Evolutionary conservation across 2,329 filamentous ascomycete species (phyloP).

Genomic region (Beauveria varroae): DNA sequence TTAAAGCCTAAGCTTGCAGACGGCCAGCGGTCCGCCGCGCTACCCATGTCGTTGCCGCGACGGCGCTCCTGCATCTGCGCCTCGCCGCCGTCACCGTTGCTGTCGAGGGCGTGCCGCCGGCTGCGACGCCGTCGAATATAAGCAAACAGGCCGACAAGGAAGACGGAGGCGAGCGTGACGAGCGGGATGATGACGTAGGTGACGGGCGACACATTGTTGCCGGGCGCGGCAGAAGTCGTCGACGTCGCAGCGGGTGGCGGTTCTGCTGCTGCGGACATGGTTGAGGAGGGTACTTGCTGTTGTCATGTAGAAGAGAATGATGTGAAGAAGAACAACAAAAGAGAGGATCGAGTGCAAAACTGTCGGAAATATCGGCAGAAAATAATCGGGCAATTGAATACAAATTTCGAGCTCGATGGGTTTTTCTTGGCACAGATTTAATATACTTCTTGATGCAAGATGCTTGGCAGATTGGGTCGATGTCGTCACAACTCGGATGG

Average conservation of each 20-base stretch:
- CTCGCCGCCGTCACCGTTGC: not conserved
- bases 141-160: constrained; percentile 31
- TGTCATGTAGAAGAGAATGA: not conserved
- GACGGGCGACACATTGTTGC: constrained; percentile 36
- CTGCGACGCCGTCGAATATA: constrained; percentile 34
- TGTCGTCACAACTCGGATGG: constrained; percentile 8
- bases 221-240: not conserved
- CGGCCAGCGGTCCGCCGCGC: not conserved
- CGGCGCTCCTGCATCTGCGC: constrained; percentile 10
- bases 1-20: not conserved
- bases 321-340: not conserved
- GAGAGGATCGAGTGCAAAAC: not conserved
- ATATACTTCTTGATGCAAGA: not conserved
- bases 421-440: not conserved
- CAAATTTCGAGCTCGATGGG: too few relatives aligned
- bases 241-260: not conserved
- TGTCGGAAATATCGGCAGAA: not conserved
- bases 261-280: constrained; percentile 5
- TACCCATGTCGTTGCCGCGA: not conserved
- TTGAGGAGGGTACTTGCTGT: not conserved
- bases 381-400: too few relatives aligned
- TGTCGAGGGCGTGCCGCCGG: constrained; percentile 11
- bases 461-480: not conserved
- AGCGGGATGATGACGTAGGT: constrained; percentile 48
- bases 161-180: constrained; percentile 35